Evolutionary conservation across 331 rosid species (phyloP).

Genomic region (Acacia concinna): DNA sequence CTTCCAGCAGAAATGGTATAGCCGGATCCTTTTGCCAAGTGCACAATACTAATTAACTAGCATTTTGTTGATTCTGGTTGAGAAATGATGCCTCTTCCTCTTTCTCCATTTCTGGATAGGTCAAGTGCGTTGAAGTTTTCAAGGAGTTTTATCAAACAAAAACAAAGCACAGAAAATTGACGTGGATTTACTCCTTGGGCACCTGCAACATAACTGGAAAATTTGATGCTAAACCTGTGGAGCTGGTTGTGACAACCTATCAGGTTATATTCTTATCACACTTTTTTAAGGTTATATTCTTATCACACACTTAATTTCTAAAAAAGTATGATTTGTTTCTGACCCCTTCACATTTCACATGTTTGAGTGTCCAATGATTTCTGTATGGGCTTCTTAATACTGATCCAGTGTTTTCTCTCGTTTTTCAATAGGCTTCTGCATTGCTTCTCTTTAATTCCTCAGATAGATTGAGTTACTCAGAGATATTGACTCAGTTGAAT

Average conservation of each 20-base stretch:
- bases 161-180: conserved; percentile 90
- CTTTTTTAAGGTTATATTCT: conserved; percentile 57
- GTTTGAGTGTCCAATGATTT: not conserved
- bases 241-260: conserved; percentile 90
- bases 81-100: conserved; percentile 8
- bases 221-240: conserved; percentile 88
- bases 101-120: conserved; percentile 35
- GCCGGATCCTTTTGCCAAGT: conserved; percentile 16
- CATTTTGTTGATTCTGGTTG: conserved; percentile 20
- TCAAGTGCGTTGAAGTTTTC: conserved; percentile 91
- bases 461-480: conserved; percentile 78
- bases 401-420: conserved; percentile 21
- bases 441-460: conserved; percentile 85
- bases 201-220: conserved; percentile 90
- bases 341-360: conserved; percentile 25
- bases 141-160: conserved; percentile 91
- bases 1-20: conserved; percentile 96
- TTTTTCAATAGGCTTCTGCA: conserved; percentile 71
- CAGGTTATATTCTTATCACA: conserved; percentile 57
- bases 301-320: conserved; percentile 15
- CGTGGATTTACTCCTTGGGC: conserved; percentile 94
- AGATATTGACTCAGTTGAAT: conserved; percentile 88
- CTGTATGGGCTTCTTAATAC: conserved; percentile 15
- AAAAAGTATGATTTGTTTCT: conserved; percentile 6
- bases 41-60: conserved; percentile 20